Percentiles rank a stretch among this genome's conserved stretches.
These are phyloP conservation scores for Ruellia speciosa DNA, from an alignment of 305 asterid species.

Conservation along the genomic window DNA sequence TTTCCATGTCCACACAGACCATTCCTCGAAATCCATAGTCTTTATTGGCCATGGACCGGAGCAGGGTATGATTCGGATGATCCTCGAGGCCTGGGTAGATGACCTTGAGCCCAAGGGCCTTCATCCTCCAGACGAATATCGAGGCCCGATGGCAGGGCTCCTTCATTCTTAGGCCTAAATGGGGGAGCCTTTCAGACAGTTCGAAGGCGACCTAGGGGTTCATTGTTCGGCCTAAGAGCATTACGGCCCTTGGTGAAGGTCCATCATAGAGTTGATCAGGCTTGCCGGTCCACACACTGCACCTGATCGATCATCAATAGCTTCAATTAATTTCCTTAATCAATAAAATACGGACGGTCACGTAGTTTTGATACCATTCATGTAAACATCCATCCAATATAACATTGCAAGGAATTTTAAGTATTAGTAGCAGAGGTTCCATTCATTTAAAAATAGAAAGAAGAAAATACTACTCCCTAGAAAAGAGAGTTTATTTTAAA, in stretches of 20 bases:
- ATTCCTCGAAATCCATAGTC: constrained; percentile 83
- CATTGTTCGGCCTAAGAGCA: constrained; percentile 94
- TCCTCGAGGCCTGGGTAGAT: constrained; percentile 73
- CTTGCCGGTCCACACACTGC: constrained; percentile 88
- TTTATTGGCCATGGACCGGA: constrained; percentile 48
- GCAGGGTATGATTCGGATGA: constrained; percentile 57
- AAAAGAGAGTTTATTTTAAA: too few species aligned
- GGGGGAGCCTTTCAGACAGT: constrained; percentile 75
- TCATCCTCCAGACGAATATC: constrained; percentile 52
- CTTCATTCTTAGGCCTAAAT: constrained; percentile 70
- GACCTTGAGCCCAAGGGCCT: constrained; percentile 65
- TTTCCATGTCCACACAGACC: constrained; percentile 73
- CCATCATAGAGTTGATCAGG: constrained; percentile 89
- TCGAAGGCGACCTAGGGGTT: constrained; percentile 83
- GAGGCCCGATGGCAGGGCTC: constrained; percentile 75
- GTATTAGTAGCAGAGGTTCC: too few species aligned
- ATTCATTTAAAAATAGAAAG: too few species aligned
- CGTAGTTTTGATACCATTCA: too few species aligned
- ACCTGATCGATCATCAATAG: too few species aligned
- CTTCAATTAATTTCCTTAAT: too few species aligned
- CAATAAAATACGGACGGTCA: too few species aligned
- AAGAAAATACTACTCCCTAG: too few species aligned
- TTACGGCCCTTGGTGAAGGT: constrained; percentile 79
- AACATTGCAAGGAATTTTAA: too few species aligned
- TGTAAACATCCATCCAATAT: too few species aligned